Percentiles rank a stretch among this genome's conserved stretches.
phyloP scores from a whole-genome alignment of 345 rosid species.

The Cardamine resedifolia region DNA sequence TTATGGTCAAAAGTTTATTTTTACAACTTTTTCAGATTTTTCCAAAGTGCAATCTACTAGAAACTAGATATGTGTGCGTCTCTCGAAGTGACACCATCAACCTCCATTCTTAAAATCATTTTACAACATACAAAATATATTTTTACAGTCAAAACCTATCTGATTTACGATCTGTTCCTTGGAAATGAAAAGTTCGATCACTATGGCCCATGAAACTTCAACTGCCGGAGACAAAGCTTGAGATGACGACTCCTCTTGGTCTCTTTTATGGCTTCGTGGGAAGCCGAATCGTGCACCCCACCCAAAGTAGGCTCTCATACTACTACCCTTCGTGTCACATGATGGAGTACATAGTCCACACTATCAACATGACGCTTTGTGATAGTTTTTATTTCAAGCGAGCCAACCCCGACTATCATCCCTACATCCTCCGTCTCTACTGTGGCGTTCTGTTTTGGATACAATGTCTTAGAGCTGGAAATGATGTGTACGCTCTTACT shows the following conservation, averaged over 20 bases:
- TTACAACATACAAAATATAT: neutral
- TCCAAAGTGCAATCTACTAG: neutral
- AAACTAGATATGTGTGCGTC: neutral
- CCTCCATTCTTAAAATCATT: neutral
- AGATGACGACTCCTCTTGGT: neutral
- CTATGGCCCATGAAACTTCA: neutral
- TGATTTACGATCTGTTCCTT: neutral
- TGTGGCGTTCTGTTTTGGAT: neutral
- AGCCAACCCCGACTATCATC: neutral
- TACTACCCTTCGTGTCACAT: neutral
- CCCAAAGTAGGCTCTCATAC: neutral
- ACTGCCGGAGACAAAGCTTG: neutral
- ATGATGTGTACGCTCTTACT: neutral
- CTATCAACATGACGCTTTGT: neutral
- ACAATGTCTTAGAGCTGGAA: constrained; percentile 3
- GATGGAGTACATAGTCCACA: neutral
- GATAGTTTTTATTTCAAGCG: neutral
- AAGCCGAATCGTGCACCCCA: neutral
- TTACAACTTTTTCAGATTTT: neutral
- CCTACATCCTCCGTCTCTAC: neutral
- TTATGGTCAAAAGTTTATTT: neutral
- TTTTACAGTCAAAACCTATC: neutral
- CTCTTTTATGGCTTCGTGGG: neutral
- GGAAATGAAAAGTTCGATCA: neutral
- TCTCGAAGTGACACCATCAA: neutral